A percentile compares a stretch with the other conserved stretches of the same genome.
Conservation (phyloP, 1,284 basidiomycete species). For the Phellopilus nigrolimitatus region DNA sequence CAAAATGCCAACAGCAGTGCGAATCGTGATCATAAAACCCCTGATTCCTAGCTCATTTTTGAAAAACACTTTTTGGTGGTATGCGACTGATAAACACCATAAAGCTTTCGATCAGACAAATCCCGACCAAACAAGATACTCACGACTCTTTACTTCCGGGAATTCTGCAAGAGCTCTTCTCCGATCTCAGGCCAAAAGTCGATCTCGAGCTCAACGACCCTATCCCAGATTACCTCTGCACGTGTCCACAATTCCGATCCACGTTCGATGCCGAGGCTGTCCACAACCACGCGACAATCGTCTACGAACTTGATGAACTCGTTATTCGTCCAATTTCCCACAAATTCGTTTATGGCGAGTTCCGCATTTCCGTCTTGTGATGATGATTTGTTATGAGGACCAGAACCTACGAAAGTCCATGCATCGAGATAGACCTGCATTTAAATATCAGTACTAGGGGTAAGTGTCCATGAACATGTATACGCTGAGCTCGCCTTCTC, state of each 20-base stretch:
- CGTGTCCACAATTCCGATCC: conserved; percentile 36
- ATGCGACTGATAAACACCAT: too few relatives aligned
- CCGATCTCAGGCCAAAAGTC: conserved; percentile 52
- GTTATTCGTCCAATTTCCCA: conserved; percentile 61
- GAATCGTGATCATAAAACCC: too few relatives aligned
- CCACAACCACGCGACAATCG: conserved; percentile 47
- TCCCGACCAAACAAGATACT: too few relatives aligned
- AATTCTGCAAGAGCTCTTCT: conserved; percentile 22
- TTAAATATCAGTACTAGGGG: neutral
- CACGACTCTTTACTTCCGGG: neutral
- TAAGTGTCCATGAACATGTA: neutral
- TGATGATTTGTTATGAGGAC: conserved; percentile 18
- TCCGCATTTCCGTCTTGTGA: conserved; percentile 29
- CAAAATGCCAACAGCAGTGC: too few relatives aligned
- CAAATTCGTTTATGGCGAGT: conserved; percentile 43
- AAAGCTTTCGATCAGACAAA: too few relatives aligned
- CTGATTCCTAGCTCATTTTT: too few relatives aligned
- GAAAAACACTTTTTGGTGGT: too few relatives aligned
- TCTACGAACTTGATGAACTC: conserved; percentile 62
- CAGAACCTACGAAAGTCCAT: conserved; percentile 49
- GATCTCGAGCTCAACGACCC: conserved; percentile 55
- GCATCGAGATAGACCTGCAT: conserved; percentile 53
- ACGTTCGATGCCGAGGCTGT: conserved; percentile 41
- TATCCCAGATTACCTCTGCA: conserved; percentile 52
- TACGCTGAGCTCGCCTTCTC: conserved; percentile 63